Evolutionary conservation across 2,329 filamentous ascomycete species (phyloP), one percentile per base, ranked within the genome.

Genomic region (Calonectria montana): DNA sequence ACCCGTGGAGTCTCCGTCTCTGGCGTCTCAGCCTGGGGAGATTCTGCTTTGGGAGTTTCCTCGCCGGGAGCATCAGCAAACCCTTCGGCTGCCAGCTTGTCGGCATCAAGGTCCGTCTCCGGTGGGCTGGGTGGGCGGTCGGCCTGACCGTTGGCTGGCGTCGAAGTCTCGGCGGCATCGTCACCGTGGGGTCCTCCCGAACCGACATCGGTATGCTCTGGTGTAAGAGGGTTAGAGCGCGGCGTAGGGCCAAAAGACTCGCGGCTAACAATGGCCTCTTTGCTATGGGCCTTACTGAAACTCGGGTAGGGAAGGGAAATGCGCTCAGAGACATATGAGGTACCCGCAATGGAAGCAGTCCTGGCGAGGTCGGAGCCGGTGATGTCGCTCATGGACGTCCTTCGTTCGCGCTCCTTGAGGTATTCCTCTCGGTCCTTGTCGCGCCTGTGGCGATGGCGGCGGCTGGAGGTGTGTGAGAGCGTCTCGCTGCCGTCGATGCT

Each of bases 201-300:
- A 64, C 91, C 91, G 25, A 94, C 77, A 79, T 95, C 93, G 25
- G 93, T 95, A 25, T 92, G 88, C 72, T 95, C 93, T 21, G 94
- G 94, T 1, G 94, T 95, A 61, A 88, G 82, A 1, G 88, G 88
- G 67, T 91, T 83, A 73, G 80, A 82, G 61, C 79, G 80, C 47
- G 77, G 75, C 27, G 75, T 76, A 9, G 75, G 70, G 23, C 83
- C 81, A 61, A 89, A 76, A 65, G 90, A 87, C 55, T 92, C 89
- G 65, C 86, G 87, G 80, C 91, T 92, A 75, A 91, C 88, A 66
- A 98, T 90, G 53, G 91, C 91, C 85, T 98, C 96, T 83, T 95
- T 97, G 87, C 95, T 97, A 83, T 97, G 94, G 15, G 94, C 94
- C 84, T 97, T 98, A 84, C 94, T 97, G 83, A 97, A 95, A 13